Evolutionary conservation across 257 asterid genomes (phyloP), one percentile per base, ranked within the genome.

Genomic region (Solanum acaule): DNA sequence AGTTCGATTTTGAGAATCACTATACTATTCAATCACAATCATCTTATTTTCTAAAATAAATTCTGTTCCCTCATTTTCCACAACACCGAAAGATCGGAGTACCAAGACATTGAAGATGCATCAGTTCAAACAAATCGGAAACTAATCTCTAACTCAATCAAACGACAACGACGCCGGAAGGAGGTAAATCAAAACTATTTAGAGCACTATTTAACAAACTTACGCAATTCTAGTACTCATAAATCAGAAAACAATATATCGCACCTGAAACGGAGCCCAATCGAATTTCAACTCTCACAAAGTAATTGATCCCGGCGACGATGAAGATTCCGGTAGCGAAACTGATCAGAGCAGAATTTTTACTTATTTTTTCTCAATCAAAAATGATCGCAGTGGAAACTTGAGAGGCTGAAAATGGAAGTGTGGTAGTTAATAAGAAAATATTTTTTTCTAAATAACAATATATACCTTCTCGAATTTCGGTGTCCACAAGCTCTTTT

Each of bases 401-500:
- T 81, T 10, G 86, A 46, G 29, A 29, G 70, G 70, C 86, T 29
- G 31, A 82, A 81, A 49, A 81, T 81, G 70, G 20, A 82, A 31
- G 23, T 65, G 89, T 18, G 37, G n/a, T 44, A 46, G 78, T 76
- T 22, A 18, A 25, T 40, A 86, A 67, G 20, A 79, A 86, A 33
- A 65, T 63, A 20, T 78, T 34, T n/a, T 8, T 40, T 49, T 25
- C 63, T 33, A 25, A 78, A 67, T 37, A 86, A 75, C 38, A 67
- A 56, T 27, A 85, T 85, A 88, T 84, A 72, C 89, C 14, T 18
- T 16, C 3, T 9, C 12, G 88, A 89, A 88, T 88, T 90, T 88
- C 84, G 46, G 87, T n/a, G 81, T 35, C 94, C 94, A 92, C 94
- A 89, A 68, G 91, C 86, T 72, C 79, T 49, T 87, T 86, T 81